Conservation (phyloP, 768 basidiomycete species). For the Boletus rubropictus region DNA sequence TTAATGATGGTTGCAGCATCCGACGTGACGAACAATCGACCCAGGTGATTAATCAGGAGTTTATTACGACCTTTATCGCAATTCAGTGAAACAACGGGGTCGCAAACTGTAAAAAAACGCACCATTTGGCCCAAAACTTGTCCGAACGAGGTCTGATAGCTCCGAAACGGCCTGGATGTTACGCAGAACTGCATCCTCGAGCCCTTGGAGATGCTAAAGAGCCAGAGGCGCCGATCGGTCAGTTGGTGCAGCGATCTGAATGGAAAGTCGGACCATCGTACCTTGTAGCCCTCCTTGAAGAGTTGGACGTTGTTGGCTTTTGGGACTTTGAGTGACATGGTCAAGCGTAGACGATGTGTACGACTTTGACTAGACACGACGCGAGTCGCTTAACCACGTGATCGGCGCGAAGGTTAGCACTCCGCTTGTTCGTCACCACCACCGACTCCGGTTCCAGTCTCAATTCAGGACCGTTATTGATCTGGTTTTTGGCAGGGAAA, state of each 20-base stretch:
- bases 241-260: constrained; percentile 4
- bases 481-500: neutral
- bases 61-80: constrained; percentile 78
- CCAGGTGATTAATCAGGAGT: constrained; percentile 95
- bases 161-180: constrained; percentile 97
- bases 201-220: constrained; percentile 67
- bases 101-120: constrained; percentile 26
- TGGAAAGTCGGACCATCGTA: constrained; percentile 20
- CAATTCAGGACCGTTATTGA: neutral
- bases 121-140: constrained; percentile 97
- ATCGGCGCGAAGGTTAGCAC: constrained; percentile 3
- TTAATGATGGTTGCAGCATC: constrained; percentile 98
- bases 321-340: constrained; percentile 92
- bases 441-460: neutral
- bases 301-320: constrained; percentile 84
- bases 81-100: constrained; percentile 3
- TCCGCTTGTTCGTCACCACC: constrained; percentile 8
- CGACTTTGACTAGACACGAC: no score
- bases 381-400: constrained; percentile 4
- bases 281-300: constrained; percentile 98
- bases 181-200: constrained; percentile 95
- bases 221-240: constrained; percentile 2
- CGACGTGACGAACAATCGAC: constrained; percentile 92
- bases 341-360: constrained; percentile 8
- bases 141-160: constrained; percentile 89